Base-by-base conservation (phyloP, 768 basidiomycete species). In the Hortiboletus flavorubellus region DNA sequence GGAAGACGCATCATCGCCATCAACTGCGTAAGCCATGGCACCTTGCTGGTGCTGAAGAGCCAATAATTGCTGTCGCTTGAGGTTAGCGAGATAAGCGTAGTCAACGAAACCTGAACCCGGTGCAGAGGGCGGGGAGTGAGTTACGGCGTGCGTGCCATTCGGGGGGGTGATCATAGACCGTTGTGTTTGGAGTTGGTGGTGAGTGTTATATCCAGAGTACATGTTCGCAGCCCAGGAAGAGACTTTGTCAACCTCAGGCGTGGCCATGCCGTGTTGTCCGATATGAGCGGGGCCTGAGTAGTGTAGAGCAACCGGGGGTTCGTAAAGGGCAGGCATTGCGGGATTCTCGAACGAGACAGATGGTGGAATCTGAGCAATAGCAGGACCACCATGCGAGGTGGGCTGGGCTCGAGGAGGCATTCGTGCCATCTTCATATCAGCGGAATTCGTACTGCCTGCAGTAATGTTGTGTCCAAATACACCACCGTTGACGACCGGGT, bases 261-360 rank as follows among this genome's bases (percentile, higher is more conserved):
- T 51, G 35, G 54, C 21, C 10, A 63, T 44, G 29, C 55, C 56
- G 1, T 68, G 69, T 30, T 59, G 70, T 47, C 49, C 59, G 8
- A 63, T 46, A 34, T 67, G 66, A 21, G 58, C 15, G 35, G 58
- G 41, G 41, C 60, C 56, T 18, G 58, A 31, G 51, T 62, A 76
- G 43, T 74, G 73, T 33, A 66, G 60, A 16, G 62, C 14, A 31
- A 66, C 55, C 52, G 74, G 69, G n/a, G 76, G 70, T 51, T 79
- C 78, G 55, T 79, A 79, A 31, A 75, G 59, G 12, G 73, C 62
- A 49, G 77, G 66, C 73, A 81, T 78, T 2, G 76, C 76, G 3
- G 82, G 81, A 54, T 82, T 82, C 63, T 83, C 82, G 52, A 73
- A 82, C 4, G 78, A 77, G 55, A 77, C 76, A 1, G 70, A 61